phyloP scores from a whole-genome alignment of 768 basidiomycete genomes.

The Leccinum ochraceum region DNA sequence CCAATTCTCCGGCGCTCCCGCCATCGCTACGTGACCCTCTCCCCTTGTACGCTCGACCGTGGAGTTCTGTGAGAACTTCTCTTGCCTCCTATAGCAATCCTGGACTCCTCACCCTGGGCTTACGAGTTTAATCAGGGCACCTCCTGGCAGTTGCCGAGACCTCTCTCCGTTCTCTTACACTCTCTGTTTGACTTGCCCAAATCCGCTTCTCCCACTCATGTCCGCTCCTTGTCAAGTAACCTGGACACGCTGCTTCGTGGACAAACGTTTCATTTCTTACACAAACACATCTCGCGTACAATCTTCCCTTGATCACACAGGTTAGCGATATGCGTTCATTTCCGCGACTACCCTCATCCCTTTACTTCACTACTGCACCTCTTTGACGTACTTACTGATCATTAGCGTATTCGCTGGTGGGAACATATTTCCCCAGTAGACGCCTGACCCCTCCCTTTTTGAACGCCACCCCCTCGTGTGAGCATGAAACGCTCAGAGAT shows the following conservation, averaged over 20 bases:
- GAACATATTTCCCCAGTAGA: slow-evolving; percentile 5
- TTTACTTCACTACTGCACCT: background rate
- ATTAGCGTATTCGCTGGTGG: slow-evolving; percentile 4
- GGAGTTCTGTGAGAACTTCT: slow-evolving; percentile 11
- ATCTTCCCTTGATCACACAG: slow-evolving; percentile 18
- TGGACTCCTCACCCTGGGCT: slow-evolving; percentile 6
- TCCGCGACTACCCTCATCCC: slow-evolving; percentile 16
- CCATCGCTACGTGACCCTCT: background rate
- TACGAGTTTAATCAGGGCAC: background rate
- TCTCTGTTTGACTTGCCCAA: background rate
- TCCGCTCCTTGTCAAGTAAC: background rate
- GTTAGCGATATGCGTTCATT: slow-evolving; percentile 22
- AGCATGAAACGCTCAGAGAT: slow-evolving; percentile 17
- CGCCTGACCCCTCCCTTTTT: slow-evolving; percentile 7
- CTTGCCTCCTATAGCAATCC: background rate
- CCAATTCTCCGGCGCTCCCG: background rate
- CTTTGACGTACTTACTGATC: slow-evolving; percentile 26
- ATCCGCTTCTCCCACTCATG: slow-evolving; percentile 1
- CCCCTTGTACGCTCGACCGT: background rate
- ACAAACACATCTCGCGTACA: slow-evolving; percentile 13
- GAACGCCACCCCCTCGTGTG: slow-evolving; percentile 23
- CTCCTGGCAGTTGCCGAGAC: background rate
- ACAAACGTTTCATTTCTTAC: slow-evolving; percentile 4
- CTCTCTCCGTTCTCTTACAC: background rate
- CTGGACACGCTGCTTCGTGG: background rate